A percentile compares a stretch with the other conserved stretches of the same genome.
Evolutionary conservation across 441 rosid species (phyloP).

Genomic region (Codiaeum variegatum): DNA sequence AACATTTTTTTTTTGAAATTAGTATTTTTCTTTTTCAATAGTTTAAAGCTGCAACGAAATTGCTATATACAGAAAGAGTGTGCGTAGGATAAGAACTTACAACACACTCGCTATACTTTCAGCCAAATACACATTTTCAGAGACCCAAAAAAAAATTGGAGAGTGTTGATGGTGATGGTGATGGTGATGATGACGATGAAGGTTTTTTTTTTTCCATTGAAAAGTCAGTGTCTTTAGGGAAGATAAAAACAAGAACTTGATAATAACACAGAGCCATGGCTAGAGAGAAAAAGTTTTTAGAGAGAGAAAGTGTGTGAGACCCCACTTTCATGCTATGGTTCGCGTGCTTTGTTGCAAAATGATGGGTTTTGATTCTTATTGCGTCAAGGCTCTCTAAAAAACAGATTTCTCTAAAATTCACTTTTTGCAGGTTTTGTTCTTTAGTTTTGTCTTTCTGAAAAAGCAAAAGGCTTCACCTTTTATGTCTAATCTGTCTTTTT

Average conservation of each 20-base stretch:
- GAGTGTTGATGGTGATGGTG: background rate
- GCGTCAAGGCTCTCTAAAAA: conserved; percentile 43
- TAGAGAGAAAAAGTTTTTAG: conserved; percentile 10
- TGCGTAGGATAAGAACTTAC: conserved; percentile 70
- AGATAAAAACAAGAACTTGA: conserved; percentile 22
- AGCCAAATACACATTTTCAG: conserved; percentile 28
- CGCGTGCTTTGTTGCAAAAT: conserved; percentile 53
- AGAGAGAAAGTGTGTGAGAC: background rate
- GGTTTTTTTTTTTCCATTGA: no score
- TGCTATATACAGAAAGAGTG: conserved; percentile 59
- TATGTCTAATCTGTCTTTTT: conserved; percentile 34
- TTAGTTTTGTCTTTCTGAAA: conserved; percentile 37
- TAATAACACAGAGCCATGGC: conserved; percentile 7
- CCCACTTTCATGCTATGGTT: conserved; percentile 33
- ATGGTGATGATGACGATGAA: conserved; percentile 33
- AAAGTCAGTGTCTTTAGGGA: conserved; percentile 50
- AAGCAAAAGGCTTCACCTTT: conserved; percentile 22
- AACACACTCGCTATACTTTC: conserved; percentile 59
- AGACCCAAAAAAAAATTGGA: conserved; percentile 16
- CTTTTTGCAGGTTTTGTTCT: conserved; percentile 54
- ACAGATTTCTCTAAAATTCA: conserved; percentile 35
- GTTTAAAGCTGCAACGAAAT: conserved; percentile 91
- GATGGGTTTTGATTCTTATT: conserved; percentile 30
- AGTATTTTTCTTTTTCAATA: conserved; percentile 19
- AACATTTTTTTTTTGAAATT: background rate